Conservation (phyloP, 306 rosid genomes). For the Sesbania bispinosa region DNA sequence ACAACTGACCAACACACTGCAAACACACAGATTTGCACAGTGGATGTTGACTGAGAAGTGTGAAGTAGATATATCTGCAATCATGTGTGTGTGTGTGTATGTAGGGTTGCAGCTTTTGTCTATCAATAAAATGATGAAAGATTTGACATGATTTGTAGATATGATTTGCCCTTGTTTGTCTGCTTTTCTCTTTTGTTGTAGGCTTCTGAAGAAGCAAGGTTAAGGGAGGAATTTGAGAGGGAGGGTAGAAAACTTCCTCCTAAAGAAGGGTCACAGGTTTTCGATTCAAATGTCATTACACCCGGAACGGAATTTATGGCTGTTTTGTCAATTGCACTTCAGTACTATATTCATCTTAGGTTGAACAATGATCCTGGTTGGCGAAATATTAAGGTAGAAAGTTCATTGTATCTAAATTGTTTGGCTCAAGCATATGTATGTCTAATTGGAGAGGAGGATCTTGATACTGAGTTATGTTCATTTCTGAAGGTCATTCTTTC, state of each 20-base stretch:
- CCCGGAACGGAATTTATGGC: conserved; percentile 98
- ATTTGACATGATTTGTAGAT: background rate
- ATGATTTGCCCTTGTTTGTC: background rate
- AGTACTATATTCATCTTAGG: conserved; percentile 94
- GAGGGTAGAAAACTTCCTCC: conserved; percentile 99
- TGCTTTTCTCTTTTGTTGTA: conserved; percentile 31
- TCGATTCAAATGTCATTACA: conserved; percentile 93
- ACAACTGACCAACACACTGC: too few relatives aligned
- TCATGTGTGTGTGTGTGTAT: background rate
- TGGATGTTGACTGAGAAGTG: too few relatives aligned
- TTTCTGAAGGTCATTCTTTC: conserved; percentile 83
- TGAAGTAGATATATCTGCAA: too few relatives aligned
- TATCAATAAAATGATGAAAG: background rate
- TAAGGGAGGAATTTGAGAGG: conserved; percentile 85
- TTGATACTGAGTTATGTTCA: background rate
- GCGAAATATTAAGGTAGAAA: conserved; percentile 78
- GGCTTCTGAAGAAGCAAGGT: conserved; percentile 88
- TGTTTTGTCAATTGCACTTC: conserved; percentile 85
- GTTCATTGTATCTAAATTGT: conserved; percentile 5
- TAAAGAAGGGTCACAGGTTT: conserved; percentile 58
- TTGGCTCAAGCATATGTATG: background rate
- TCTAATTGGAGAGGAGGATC: background rate
- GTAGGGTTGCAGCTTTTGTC: background rate
- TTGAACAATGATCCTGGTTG: conserved; percentile 97
- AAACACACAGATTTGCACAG: too few relatives aligned